Evolutionary conservation across 2,329 filamentous ascomycete species (phyloP), one percentile per base, ranked within the genome.

Genomic region (Epichloe brachyelytri): DNA sequence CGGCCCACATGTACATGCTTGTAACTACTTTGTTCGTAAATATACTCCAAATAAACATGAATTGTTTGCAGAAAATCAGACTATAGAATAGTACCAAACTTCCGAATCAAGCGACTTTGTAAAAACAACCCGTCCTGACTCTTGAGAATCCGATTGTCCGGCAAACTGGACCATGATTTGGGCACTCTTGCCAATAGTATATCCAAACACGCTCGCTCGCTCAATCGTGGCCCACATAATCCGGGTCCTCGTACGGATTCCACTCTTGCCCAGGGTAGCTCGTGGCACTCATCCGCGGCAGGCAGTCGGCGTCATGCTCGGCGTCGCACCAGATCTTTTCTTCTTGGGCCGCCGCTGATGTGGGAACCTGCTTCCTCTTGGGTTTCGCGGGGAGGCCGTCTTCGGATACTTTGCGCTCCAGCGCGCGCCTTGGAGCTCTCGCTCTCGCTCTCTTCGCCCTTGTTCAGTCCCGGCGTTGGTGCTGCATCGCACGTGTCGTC

Each of bases 191-290:
- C 43, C 7, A 30, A 30, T 30, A 30, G 7, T 10, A 30, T 30
- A 10, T 26, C 26, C 26, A 10, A 30, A 30, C 7, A 10, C 22
- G 6, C 20, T 22, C 22, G 22, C 20, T 1, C 20, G 4, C 7
- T 30, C 26, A 30, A 30, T 58, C 57, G 56, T 57, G 60, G n/a
- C 66, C 63, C 15, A 54, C 57, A 44, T 57, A 60, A 15, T 65
- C 62, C 5, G 59, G 55, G 52, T 64, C 62, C 11, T 64, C 65
- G 34, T 76, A 78, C 2, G 80, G 80, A 57, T 78, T 78, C 82
- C 83, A 86, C 63, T 86, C 82, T 66, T 85, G 80, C 0, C 83
- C 83, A 0, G 83, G 83, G 63, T 85, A 86, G 60, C 77, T 81
- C 12, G 80, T 82, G 6, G 81, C 82, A 46, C 71, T 76, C 83